Evolutionary conservation across 305 asterid genomes (phyloP).

Genomic region (Coffea humblotiana): DNA sequence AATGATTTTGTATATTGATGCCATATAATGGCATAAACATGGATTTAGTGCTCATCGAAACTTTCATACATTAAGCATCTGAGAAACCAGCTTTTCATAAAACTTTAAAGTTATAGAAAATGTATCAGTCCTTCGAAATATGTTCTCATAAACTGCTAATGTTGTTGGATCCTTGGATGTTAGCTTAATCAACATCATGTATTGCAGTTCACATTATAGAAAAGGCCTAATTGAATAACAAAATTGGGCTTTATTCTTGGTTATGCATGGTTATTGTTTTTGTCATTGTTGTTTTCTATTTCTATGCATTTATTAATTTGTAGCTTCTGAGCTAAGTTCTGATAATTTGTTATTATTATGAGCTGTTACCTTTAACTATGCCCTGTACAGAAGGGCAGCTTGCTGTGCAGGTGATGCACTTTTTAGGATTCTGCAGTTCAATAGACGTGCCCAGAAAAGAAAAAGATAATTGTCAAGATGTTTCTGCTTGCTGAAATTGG

Average conservation of each 20-base stretch:
- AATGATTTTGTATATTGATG: background rate
- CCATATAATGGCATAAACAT: background rate
- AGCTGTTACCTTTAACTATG: background rate
- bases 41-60: background rate
- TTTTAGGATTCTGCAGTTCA: background rate
- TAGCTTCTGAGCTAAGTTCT: background rate
- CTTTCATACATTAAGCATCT: background rate
- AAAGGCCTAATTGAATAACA: background rate
- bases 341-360: no score
- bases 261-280: background rate
- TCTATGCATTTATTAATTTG: background rate
- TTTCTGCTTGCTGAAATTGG: background rate
- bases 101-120: background rate
- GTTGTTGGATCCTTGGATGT: background rate
- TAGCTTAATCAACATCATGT: background rate
- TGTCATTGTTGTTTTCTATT: background rate
- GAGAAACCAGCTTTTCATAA: background rate
- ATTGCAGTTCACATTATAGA: background rate
- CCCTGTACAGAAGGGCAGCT: background rate
- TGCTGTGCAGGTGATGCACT: background rate
- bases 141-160: background rate
- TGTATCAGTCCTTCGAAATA: background rate
- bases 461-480: background rate
- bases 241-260: background rate
- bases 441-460: background rate